Evolutionary conservation across 129 eudicot genomes (phyloP).

Genomic region (Dittrichia graveolens): DNA sequence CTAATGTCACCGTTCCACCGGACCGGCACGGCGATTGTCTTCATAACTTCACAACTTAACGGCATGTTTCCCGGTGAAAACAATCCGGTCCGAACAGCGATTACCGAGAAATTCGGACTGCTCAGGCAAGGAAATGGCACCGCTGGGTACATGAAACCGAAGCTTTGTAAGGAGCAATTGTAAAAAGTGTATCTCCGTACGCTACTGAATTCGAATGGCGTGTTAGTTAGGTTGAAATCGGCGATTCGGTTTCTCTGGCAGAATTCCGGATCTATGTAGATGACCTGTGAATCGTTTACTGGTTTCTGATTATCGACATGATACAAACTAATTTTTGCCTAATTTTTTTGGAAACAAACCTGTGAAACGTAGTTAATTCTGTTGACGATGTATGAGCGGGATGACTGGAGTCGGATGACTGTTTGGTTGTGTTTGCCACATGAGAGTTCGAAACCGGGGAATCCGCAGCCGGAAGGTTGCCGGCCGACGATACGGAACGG

Average conservation of each 20-base stretch:
- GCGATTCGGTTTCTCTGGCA: slow-evolving; percentile 41
- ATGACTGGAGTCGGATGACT: slow-evolving; percentile 31
- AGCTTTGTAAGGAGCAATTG: slow-evolving; percentile 46
- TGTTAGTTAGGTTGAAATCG: slow-evolving; percentile 16
- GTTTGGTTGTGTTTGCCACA: slow-evolving; percentile 46
- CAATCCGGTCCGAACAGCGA: slow-evolving; percentile 30
- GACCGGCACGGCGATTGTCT: slow-evolving; percentile 35
- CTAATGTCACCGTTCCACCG: slow-evolving; percentile 24
- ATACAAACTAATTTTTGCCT: not conserved
- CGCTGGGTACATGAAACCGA: slow-evolving; percentile 17
- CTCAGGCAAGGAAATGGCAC: slow-evolving; percentile 46
- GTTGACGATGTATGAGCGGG: slow-evolving; percentile 42
- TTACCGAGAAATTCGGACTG: slow-evolving; percentile 35
- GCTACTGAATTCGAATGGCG: slow-evolving; percentile 31
- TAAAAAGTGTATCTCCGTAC: slow-evolving; percentile 34
- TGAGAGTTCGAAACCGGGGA: slow-evolving; percentile 55
- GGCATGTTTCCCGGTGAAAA: slow-evolving; percentile 21
- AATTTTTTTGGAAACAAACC: not conserved
- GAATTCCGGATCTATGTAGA: slow-evolving; percentile 46
- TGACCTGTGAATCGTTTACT: slow-evolving; percentile 19
- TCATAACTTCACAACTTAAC: slow-evolving; percentile 32
- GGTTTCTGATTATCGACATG: not conserved
- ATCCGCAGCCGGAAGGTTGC: slow-evolving; percentile 49
- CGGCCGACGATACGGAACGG: slow-evolving; percentile 52
- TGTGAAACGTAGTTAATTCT: slow-evolving; percentile 42